Base-by-base conservation (phyloP, 2,329 filamentous ascomycete genomes). In the Tolypocladium inflatum region DNA sequence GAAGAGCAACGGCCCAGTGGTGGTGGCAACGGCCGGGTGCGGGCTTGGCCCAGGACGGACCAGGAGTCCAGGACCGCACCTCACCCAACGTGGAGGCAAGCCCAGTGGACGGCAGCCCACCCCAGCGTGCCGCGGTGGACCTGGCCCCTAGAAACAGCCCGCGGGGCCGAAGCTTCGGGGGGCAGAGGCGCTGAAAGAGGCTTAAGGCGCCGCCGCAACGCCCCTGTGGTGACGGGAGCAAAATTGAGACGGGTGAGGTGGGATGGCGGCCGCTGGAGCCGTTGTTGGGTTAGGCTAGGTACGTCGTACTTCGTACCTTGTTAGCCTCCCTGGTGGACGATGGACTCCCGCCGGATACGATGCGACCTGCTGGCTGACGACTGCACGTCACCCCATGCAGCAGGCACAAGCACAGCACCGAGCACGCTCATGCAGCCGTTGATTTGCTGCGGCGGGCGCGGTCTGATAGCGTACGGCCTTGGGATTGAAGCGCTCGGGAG, bases 21-120 rank as follows among this genome's bases (percentile, higher is more conserved):
- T 41, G 26, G 53, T 55, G 53, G 53, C 53, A 35, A 57, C 45
- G 48, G 48, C 55, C 45, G 45, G 37, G 55, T 53, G 45, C 48
- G 55, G 48, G 55, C 55, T 52, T 39, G 53, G 53, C 53, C 38
- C 23, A 43, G 23, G 53, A 15, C 53, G 21, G 38, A 19, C 38
- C 37, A 21, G 52, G 37, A 23, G 38, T 11, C 38, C 37, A 21
- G 52, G 37, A 23, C 52, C 52, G 30, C 33, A 17, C 53, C n/a
- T 54, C 53, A 33, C 15, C 35, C n/a, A 26, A 15, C 35, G 6
- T 33, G 30, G 30, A 33, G 30, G 30, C 30, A 33, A 33, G 30
- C 30, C 30, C 30, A 33, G 30, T 33, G 30, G 30, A 7, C 30
- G 8, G 30, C 30, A 33, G 30, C 30, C 30, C 30, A 33, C 30